phyloP scores from a whole-genome alignment of 768 basidiomycete species.

The Mycena epipterygia region DNA sequence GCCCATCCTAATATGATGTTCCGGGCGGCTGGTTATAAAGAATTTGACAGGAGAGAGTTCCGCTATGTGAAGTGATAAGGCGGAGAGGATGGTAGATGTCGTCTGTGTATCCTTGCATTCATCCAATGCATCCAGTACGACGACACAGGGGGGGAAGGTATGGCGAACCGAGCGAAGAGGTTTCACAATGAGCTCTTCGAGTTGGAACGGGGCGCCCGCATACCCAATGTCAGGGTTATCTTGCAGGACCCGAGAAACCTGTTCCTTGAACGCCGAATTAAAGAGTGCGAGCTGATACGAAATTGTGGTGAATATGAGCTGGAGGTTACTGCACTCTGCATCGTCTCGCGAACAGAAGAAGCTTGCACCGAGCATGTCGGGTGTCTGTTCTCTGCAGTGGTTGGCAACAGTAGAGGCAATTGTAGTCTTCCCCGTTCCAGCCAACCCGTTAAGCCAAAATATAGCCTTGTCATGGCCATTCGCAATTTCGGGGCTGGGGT shows the following conservation, averaged over 20 bases:
- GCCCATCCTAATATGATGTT: background rate
- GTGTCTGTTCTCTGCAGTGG: background rate
- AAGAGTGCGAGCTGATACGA: conserved; percentile 31
- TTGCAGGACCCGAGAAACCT: conserved; percentile 15
- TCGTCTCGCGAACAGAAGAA: conserved; percentile 42
- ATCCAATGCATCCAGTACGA: conserved; percentile 41
- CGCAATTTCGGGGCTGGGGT: background rate
- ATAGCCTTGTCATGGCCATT: background rate
- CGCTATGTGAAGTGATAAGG: background rate
- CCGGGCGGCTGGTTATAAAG: conserved; percentile 27
- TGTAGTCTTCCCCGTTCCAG: conserved; percentile 6
- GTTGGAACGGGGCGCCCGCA: conserved; percentile 18
- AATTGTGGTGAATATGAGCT: conserved; percentile 37
- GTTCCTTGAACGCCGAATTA: conserved; percentile 18
- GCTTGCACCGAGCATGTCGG: conserved; percentile 34
- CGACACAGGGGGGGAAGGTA: conserved; percentile 12
- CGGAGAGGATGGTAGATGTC: conserved; percentile 4
- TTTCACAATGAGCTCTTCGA: conserved; percentile 35
- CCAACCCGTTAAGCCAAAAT: conserved; percentile 5
- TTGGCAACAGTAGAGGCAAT: conserved; percentile 5
- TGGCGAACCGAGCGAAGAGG: conserved; percentile 17
- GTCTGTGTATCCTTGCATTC: conserved; percentile 37
- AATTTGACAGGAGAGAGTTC: conserved; percentile 19
- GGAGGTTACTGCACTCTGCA: conserved; percentile 25
- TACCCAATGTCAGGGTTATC: conserved; percentile 28